Percentiles rank a stretch among this genome's conserved stretches.
Evolutionary conservation across 2,329 filamentous ascomycete species (phyloP).

Genomic region (Claviceps monticola): DNA sequence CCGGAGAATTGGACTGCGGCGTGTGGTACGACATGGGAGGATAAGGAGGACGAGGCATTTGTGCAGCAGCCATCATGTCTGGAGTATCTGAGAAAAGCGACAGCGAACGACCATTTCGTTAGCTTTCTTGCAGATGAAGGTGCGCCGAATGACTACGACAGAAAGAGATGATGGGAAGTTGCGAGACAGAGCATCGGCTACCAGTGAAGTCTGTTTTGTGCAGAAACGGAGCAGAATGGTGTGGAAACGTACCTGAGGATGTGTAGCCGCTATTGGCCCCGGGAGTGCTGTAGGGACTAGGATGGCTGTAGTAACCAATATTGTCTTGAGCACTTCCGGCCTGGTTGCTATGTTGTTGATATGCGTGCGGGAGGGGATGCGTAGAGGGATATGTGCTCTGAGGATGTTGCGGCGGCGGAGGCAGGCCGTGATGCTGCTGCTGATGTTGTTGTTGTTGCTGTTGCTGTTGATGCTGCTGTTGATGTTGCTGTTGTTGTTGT

Average conservation of each 20-base stretch:
- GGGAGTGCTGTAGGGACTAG: conserved; percentile 71
- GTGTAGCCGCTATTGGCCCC: conserved; percentile 74
- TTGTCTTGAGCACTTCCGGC: conserved; percentile 49
- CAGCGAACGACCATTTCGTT: not conserved
- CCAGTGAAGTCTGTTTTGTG: no score
- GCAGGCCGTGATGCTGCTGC: conserved; percentile 13
- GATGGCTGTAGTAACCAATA: conserved; percentile 62
- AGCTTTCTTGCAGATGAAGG: not conserved
- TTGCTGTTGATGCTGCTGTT: conserved; percentile 38
- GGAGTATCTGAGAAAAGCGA: conserved; percentile 32
- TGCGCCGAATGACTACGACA: not conserved
- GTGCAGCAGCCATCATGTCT: conserved; percentile 53
- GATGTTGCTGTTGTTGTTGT: conserved; percentile 33
- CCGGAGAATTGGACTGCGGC: conserved; percentile 87
- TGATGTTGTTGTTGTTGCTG: conserved; percentile 55
- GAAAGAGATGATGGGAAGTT: no score
- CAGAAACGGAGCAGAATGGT: not conserved
- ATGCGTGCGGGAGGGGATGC: conserved; percentile 51
- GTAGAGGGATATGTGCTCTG: conserved; percentile 54
- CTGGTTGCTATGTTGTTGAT: conserved; percentile 50
- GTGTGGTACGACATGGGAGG: conserved; percentile 87
- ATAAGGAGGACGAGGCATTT: conserved; percentile 65
- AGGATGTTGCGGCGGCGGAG: conserved; percentile 37
- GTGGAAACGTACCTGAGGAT: conserved; percentile 57
- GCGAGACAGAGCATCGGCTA: no score